Conservation (phyloP, 1,284 basidiomycete species). For the Rhodotorula sp. region DNA sequence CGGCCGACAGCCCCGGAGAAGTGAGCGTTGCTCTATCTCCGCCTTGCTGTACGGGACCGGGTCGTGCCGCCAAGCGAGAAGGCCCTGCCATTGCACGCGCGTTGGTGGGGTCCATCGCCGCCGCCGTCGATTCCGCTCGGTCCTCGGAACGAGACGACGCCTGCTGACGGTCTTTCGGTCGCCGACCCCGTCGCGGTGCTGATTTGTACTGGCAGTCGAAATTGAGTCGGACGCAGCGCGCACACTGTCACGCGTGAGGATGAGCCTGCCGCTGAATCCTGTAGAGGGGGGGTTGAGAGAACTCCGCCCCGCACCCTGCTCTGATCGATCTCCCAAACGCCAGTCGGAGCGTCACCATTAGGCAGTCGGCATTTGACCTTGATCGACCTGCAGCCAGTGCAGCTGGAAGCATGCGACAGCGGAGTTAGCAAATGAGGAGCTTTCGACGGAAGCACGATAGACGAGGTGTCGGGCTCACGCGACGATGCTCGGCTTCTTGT, state of each 20-base stretch:
- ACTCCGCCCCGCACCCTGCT: neutral
- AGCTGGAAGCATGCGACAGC: neutral
- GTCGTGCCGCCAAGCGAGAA: neutral
- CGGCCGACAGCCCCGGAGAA: neutral
- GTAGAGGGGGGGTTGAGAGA: neutral
- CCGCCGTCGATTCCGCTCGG: neutral
- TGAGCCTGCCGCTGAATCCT: neutral
- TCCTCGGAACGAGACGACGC: neutral
- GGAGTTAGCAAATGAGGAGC: neutral
- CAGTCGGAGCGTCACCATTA: constrained; percentile 18
- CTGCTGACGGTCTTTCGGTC: constrained; percentile 8
- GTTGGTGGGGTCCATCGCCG: neutral
- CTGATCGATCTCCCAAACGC: constrained; percentile 4
- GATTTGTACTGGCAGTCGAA: constrained; percentile 21
- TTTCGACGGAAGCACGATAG: neutral
- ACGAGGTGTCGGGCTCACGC: neutral
- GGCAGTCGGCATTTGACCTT: constrained; percentile 23
- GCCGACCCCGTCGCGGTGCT: constrained; percentile 7
- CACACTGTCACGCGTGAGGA: neutral
- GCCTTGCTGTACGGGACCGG: neutral
- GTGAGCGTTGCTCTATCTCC: neutral
- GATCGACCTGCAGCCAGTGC: constrained; percentile 4
- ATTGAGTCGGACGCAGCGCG: constrained; percentile 18
- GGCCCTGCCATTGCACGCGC: too few relatives aligned
- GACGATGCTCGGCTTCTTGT: neutral